Conservation (phyloP, 805 yeast genomes). For the Lipomyces chichibuensis region DNA sequence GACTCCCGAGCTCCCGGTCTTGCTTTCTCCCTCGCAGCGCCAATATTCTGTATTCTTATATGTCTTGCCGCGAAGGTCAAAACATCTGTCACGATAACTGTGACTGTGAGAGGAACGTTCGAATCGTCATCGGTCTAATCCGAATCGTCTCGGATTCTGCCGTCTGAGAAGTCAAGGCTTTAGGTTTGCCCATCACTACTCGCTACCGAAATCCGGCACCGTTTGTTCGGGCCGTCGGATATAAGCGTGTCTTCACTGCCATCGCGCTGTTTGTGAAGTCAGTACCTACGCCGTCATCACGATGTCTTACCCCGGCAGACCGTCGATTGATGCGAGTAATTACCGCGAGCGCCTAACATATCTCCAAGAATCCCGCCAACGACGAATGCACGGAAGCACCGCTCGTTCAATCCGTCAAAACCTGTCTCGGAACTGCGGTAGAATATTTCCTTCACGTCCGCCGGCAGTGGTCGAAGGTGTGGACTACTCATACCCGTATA, state of each 20-base stretch:
- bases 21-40: not conserved
- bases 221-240: not conserved
- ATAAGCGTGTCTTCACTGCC: not conserved
- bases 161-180: too few species aligned
- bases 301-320: not conserved
- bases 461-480: not conserved
- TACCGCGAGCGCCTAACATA: constrained; percentile 1
- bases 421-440: not conserved
- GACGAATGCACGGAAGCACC: constrained; percentile 1
- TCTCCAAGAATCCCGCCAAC: not conserved
- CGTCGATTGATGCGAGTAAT: not conserved
- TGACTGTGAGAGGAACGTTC: not conserved
- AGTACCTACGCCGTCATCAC: not conserved
- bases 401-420: not conserved
- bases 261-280: not conserved
- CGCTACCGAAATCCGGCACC: not conserved
- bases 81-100: not conserved
- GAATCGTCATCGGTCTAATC: not conserved
- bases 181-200: too few species aligned
- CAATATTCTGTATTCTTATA: not conserved
- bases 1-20: constrained; percentile 1
- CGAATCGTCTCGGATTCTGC: not conserved
- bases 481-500: not conserved
- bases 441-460: not conserved
- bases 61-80: not conserved